phyloP scores from a whole-genome alignment of 2,329 filamentous ascomycete species.

The Exophiala viscosa region DNA sequence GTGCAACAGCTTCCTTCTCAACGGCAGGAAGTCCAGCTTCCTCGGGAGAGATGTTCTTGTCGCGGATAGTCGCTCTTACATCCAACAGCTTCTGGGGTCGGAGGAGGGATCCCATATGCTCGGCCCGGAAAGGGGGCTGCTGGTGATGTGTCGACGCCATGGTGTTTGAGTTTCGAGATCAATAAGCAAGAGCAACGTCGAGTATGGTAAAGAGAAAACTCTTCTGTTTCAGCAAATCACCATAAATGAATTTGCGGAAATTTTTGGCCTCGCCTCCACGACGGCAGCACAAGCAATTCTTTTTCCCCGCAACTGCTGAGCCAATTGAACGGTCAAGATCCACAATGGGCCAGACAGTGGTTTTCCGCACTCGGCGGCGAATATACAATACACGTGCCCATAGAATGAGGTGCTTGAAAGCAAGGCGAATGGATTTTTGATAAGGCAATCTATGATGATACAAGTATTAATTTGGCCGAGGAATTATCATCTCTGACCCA shows the following conservation, averaged over 20 bases:
- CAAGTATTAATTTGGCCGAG: not conserved
- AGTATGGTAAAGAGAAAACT: not conserved
- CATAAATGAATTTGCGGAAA: not conserved
- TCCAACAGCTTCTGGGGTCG: constrained; percentile 61
- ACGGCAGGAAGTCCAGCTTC: constrained; percentile 56
- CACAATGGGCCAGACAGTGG: too few species aligned
- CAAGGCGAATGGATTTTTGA: not conserved
- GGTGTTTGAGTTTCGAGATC: not conserved
- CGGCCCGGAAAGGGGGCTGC: constrained; percentile 62
- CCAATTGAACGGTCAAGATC: not conserved
- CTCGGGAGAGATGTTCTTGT: constrained; percentile 14
- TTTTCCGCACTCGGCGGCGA: too few species aligned
- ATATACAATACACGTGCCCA: too few species aligned
- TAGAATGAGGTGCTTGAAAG: too few species aligned
- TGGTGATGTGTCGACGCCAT: constrained; percentile 20
- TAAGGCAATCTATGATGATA: constrained; percentile 6
- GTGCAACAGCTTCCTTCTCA: constrained; percentile 63
- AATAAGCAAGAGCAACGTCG: not conserved
- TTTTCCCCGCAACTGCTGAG: not conserved
- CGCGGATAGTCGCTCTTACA: constrained; percentile 50
- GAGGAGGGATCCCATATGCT: constrained; percentile 69
- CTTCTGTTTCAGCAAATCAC: not conserved
- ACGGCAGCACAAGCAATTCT: not conserved
- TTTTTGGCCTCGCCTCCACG: not conserved
- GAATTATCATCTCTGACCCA: not conserved